These are phyloP conservation scores for Phyllosticta citrichinensis DNA, from an alignment of 2,329 filamentous ascomycete species.

Conservation along the genomic window DNA sequence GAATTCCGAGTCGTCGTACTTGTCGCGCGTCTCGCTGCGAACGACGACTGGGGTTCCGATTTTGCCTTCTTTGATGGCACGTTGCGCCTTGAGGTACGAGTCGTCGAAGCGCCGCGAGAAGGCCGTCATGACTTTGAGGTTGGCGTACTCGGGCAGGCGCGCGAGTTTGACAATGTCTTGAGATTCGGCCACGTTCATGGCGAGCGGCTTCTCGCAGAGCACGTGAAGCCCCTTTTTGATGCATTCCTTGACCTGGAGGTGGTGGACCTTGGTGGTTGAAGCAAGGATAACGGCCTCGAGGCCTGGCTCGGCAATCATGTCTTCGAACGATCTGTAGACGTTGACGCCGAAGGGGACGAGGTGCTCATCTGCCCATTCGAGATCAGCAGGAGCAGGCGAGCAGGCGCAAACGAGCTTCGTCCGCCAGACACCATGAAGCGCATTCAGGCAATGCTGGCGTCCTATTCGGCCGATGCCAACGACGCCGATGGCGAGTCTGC, in stretches of 20 bases:
- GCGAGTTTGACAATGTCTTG: conserved; percentile 24
- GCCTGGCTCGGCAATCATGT: conserved; percentile 35
- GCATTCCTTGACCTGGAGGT: conserved; percentile 23
- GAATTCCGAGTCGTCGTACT: conserved; percentile 12
- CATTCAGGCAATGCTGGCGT: conserved; percentile 41
- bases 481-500: conserved; percentile 32
- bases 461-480: conserved; percentile 46
- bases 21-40: conserved; percentile 34
- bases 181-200: conserved; percentile 20
- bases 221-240: conserved; percentile 28
- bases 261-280: conserved; percentile 26
- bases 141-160: conserved; percentile 19
- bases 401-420: conserved; percentile 42
- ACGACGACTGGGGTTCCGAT: conserved; percentile 33
- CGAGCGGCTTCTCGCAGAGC: conserved; percentile 32
- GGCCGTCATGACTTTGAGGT: conserved; percentile 36
- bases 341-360: conserved; percentile 36
- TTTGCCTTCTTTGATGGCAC: conserved; percentile 25
- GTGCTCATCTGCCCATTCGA: conserved; percentile 35
- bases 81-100: conserved; percentile 29
- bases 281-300: conserved; percentile 34
- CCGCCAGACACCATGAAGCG: conserved; percentile 36
- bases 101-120: conserved; percentile 38
- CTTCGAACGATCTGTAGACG: conserved; percentile 37
- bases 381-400: conserved; percentile 36